phyloP scores from a whole-genome alignment of 2,329 filamentous ascomycete species.

The Colletotrichum godetiae region DNA sequence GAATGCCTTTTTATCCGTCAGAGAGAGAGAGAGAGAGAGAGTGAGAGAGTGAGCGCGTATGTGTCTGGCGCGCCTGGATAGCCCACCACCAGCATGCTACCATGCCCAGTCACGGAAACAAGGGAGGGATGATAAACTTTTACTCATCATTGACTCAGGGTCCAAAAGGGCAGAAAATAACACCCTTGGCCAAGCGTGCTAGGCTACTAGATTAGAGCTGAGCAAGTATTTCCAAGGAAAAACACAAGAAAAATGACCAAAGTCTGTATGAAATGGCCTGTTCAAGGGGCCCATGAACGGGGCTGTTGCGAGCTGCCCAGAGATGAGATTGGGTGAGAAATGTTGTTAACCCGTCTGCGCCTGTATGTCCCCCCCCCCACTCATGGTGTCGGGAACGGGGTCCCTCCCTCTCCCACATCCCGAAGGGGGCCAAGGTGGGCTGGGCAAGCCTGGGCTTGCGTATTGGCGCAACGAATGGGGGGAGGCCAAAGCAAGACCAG shows the following conservation, averaged over 20 bases:
- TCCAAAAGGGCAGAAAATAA: background rate
- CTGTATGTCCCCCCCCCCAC: too few species aligned
- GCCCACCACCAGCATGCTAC: too few species aligned
- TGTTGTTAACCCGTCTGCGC: background rate
- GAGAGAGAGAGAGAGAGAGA: too few species aligned
- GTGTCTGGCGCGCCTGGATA: too few species aligned
- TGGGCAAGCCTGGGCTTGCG: background rate
- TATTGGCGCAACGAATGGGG: background rate
- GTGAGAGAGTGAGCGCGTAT: too few species aligned
- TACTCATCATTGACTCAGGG: background rate
- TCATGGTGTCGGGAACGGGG: constrained; percentile 6
- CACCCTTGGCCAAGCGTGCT: too few species aligned
- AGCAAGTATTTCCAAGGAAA: constrained; percentile 5
- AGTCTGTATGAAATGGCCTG: background rate
- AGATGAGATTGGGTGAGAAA: background rate
- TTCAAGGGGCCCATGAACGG: constrained; percentile 4
- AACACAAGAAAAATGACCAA: background rate
- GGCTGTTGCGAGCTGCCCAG: constrained; percentile 12
- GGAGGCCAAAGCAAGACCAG: background rate
- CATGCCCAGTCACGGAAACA: too few species aligned
- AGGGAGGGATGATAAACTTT: background rate
- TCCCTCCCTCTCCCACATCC: constrained; percentile 21
- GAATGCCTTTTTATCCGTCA: too few species aligned
- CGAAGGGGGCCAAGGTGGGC: background rate
- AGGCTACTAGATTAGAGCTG: background rate